Evolutionary conservation across 2,329 filamentous ascomycete genomes (phyloP).

Genomic region (Neopestalotiopsis sp.): DNA sequence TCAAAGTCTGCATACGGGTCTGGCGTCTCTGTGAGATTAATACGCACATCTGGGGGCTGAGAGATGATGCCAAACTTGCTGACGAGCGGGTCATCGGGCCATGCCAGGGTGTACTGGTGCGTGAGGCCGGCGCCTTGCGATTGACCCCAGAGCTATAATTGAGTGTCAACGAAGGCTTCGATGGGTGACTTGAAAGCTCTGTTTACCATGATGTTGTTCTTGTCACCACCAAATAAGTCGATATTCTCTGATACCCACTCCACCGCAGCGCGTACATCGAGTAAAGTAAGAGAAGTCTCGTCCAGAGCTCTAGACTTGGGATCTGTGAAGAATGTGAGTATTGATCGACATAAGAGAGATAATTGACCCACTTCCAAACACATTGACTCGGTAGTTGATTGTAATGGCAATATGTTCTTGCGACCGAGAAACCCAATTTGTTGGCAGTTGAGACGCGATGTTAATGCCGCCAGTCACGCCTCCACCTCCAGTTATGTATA

Average conservation of each 20-base stretch:
- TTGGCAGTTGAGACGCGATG: slow-evolving; percentile 11
- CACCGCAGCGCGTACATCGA: slow-evolving; percentile 12
- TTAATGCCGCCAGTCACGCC: not conserved
- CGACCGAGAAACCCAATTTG: slow-evolving; percentile 3
- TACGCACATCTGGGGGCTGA: not conserved
- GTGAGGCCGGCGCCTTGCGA: slow-evolving; percentile 5
- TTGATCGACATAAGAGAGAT: not conserved
- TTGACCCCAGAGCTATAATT: slow-evolving; percentile 6
- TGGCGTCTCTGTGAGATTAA: slow-evolving; percentile 8
- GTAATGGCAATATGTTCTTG: slow-evolving; percentile 12
- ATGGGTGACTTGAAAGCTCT: not conserved
- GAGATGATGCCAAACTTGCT: slow-evolving; percentile 12
- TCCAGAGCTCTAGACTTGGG: slow-evolving; percentile 5
- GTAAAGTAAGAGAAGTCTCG: slow-evolving; percentile 7
- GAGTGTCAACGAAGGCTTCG: not conserved
- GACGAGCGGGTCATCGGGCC: slow-evolving; percentile 2
- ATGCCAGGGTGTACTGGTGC: slow-evolving; percentile 12
- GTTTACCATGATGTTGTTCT: slow-evolving; percentile 10
- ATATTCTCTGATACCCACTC: slow-evolving; percentile 9
- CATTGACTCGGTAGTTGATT: slow-evolving; percentile 6
- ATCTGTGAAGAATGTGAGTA: not conserved
- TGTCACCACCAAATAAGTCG: slow-evolving; percentile 7
- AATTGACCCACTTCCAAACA: slow-evolving; percentile 3
- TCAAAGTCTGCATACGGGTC: slow-evolving; percentile 10
- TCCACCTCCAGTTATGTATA: slow-evolving; percentile 1